Conservation (phyloP, 2,329 filamentous ascomycete species). For the Cladophialophora carrionii region DNA sequence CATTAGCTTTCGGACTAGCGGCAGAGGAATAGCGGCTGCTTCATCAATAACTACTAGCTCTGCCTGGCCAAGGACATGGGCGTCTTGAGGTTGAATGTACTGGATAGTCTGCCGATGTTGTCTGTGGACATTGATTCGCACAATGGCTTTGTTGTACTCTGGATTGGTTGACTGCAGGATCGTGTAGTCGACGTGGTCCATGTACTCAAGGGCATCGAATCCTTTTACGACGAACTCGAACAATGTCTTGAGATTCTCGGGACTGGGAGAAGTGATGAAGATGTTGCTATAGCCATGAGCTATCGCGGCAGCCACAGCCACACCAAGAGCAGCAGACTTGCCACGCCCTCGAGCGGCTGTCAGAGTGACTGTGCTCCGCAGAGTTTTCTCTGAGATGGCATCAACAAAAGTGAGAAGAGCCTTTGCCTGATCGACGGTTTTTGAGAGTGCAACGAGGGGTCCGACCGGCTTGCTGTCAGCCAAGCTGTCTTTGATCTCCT, state of each 20-base stretch:
- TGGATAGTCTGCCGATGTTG: slow-evolving; percentile 97
- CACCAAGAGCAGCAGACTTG: slow-evolving; percentile 93
- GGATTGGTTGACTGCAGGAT: slow-evolving; percentile 98
- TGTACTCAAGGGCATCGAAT: slow-evolving; percentile 90
- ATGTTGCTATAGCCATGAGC: slow-evolving; percentile 99
- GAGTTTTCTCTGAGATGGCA: slow-evolving; percentile 91
- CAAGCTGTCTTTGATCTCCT: slow-evolving; percentile 82
- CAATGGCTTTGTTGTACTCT: slow-evolving; percentile 98
- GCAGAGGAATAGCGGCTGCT: slow-evolving; percentile 92
- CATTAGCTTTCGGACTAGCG: slow-evolving; percentile 89
- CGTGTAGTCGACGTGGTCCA: slow-evolving; percentile 94
- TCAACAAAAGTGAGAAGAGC: slow-evolving; percentile 96
- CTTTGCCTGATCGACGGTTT: slow-evolving; percentile 93
- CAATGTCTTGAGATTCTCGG: slow-evolving; percentile 96
- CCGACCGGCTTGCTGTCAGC: slow-evolving; percentile 85
- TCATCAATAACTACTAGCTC: slow-evolving; percentile 97
- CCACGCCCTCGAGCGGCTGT: slow-evolving; percentile 93
- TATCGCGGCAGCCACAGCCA: slow-evolving; percentile 90
- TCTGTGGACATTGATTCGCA: slow-evolving; percentile 91
- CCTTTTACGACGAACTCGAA: slow-evolving; percentile 99
- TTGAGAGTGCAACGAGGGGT: slow-evolving; percentile 78
- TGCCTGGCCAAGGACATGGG: slow-evolving; percentile 91
- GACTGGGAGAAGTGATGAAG: slow-evolving; percentile 96
- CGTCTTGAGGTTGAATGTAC: slow-evolving; percentile 95
- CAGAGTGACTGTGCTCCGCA: slow-evolving; percentile 88